Evolutionary conservation across 1,284 basidiomycete genomes (phyloP).

Genomic region (Malassezia psittaci): DNA sequence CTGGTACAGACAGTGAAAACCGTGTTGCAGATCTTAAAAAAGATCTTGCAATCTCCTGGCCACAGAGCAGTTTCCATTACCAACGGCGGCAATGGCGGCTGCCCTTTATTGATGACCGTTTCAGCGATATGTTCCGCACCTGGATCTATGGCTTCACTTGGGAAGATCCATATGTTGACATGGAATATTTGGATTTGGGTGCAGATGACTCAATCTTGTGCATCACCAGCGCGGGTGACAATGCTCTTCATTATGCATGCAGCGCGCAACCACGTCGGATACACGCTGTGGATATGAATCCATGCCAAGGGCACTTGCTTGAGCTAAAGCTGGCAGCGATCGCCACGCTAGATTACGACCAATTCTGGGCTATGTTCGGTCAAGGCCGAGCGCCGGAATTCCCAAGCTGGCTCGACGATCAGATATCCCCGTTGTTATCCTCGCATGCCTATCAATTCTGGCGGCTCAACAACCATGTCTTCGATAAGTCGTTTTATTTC

Average conservation of each 20-base stretch:
- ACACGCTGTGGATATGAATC: conserved; percentile 65
- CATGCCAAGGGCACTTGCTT: conserved; percentile 64
- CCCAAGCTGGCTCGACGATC: conserved; percentile 58
- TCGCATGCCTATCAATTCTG: conserved; percentile 69
- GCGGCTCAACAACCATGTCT: conserved; percentile 59
- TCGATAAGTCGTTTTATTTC: conserved; percentile 62
- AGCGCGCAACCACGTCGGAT: conserved; percentile 56
- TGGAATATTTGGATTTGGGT: conserved; percentile 59
- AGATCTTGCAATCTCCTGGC: conserved; percentile 45
- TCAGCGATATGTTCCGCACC: conserved; percentile 65
- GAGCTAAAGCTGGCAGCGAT: conserved; percentile 66
- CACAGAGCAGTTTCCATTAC: conserved; percentile 66
- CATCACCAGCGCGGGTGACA: conserved; percentile 71
- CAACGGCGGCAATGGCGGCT: conserved; percentile 56
- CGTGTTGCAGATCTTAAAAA: conserved; percentile 27
- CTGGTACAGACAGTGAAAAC: background rate
- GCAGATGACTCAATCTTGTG: conserved; percentile 62
- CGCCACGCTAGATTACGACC: conserved; percentile 57
- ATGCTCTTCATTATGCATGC: conserved; percentile 70
- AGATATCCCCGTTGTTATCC: conserved; percentile 63
- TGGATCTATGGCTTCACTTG: conserved; percentile 67
- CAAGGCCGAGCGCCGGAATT: conserved; percentile 60
- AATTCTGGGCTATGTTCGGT: conserved; percentile 67
- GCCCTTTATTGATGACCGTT: conserved; percentile 65
- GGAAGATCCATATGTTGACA: conserved; percentile 71